These are phyloP conservation scores for Ganoderma lingzhi DNA, from an alignment of 1,284 basidiomycete genomes.

Conservation along the genomic window DNA sequence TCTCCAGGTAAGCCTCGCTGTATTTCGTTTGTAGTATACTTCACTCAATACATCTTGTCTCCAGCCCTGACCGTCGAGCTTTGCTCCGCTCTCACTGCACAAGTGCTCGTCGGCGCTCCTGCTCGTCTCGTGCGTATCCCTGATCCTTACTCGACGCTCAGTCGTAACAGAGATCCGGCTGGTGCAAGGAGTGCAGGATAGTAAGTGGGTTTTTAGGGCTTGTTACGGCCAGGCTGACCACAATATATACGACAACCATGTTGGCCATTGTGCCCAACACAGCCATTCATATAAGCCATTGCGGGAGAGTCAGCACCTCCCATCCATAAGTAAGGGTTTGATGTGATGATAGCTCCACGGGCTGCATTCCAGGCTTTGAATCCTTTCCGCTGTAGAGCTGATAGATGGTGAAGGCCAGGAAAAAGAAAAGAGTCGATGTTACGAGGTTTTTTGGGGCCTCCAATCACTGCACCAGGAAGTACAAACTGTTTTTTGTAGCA, in stretches of 20 bases:
- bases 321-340: conserved; percentile 27
- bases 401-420: conserved; percentile 33
- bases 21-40: too few species aligned
- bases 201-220: conserved; percentile 37
- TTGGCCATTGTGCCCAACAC: conserved; percentile 46
- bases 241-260: conserved; percentile 46
- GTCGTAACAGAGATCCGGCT: too few species aligned
- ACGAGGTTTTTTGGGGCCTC: conserved; percentile 37
- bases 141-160: too few species aligned
- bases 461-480: conserved; percentile 35
- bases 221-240: conserved; percentile 40
- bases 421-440: conserved; percentile 37
- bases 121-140: too few species aligned
- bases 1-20: too few species aligned
- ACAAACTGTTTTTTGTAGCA: conserved; percentile 38
- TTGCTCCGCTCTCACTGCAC: too few species aligned
- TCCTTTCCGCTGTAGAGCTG: conserved; percentile 33
- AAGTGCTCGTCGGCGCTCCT: too few species aligned
- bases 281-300: conserved; percentile 42
- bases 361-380: conserved; percentile 30
- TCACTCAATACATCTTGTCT: too few species aligned
- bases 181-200: conserved; percentile 36
- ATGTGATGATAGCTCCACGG: conserved; percentile 10
- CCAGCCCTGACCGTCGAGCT: too few species aligned
- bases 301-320: conserved; percentile 35